Evolutionary conservation across 208 protist genomes (phyloP).

Genomic region (Trypanosoma grayi): DNA sequence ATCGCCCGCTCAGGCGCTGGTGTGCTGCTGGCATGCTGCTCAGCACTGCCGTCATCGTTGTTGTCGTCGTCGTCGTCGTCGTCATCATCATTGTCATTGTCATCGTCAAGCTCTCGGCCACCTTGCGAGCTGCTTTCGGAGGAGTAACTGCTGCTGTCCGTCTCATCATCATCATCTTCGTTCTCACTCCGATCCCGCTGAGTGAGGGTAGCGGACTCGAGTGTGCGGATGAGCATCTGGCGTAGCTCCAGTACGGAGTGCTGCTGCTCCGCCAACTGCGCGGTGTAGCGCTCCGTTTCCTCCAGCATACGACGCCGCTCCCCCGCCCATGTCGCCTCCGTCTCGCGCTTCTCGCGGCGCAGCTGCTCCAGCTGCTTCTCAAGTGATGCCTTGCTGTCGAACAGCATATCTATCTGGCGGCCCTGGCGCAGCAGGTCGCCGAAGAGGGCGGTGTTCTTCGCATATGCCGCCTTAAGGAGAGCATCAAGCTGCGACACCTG

Average conservation of each 20-base stretch:
- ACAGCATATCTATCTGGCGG: conserved; percentile 67
- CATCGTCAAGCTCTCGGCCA: conserved; percentile 4
- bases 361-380: conserved; percentile 67
- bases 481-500: conserved; percentile 78
- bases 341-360: conserved; percentile 55
- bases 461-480: conserved; percentile 78
- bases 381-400: conserved; percentile 51
- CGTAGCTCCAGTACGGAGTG: conserved; percentile 77
- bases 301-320: conserved; percentile 62
- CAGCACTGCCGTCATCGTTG: background rate
- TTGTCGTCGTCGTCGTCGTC: background rate
- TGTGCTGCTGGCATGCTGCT: conserved; percentile 2
- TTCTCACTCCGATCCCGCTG: conserved; percentile 14
- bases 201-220: conserved; percentile 29
- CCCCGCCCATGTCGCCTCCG: conserved; percentile 54
- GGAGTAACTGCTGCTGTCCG: conserved; percentile 18
- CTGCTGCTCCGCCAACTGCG: conserved; percentile 84
- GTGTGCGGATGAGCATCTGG: conserved; percentile 75
- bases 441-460: conserved; percentile 85
- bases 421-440: conserved; percentile 79
- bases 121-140: conserved; percentile 4
- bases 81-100: conserved; percentile 2
- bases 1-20: too few relatives aligned
- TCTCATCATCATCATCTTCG: conserved; percentile 21
- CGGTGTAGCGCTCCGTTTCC: conserved; percentile 67